Evolutionary conservation across 345 rosid genomes (phyloP), one percentile per base, ranked within the genome.

Genomic region (Citropsis articulata): DNA sequence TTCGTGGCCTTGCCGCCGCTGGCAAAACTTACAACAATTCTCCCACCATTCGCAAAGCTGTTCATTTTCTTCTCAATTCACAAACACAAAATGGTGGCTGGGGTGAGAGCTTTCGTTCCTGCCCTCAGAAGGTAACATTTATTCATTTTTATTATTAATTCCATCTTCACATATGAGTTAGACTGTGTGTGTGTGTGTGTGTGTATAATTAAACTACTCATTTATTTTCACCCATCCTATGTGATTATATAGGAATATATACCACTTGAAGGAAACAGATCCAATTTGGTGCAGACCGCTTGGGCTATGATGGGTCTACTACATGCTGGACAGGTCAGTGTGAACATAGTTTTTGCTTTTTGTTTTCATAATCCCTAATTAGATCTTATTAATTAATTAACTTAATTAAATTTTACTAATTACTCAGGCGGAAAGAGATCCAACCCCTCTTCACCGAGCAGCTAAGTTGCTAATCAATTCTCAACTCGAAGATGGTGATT

Each of bases 401-500:
- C 7, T 50, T 16, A 4, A 50, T 50, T 0, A 53, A 53, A 18
- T 18, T 53, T 0, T 18, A 19, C n/a, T 0, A 4, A 53, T 4
- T 53, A 74, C 28, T 72, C 71, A 89, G 91, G 90, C 83, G 21
- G 90, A 89, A 73, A 77, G 89, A 82, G 89, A 91, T 71, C 88
- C 90, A 0, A 77, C 79, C 45, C 92, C 97, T 40, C 81, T 92
- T 69, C 93, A 90, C 75, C 86, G 83, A 0, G 95, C 88, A 38
- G 93, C 91, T 16, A 92, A 86, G 55, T 72, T 91, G 73, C 36
- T 92, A 45, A 91, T 91, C 82, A 92, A 91, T 78, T 90, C 92
- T 12, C 93, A 92, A 74, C 63, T 81, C 22, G 92, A 88, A 66
- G 79, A 85, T 24, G 97, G 97, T 2, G 90, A 88, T 80, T 92